Base-by-base conservation (phyloP, 2,329 filamentous ascomycete genomes). In the Fusarium sp. region DNA sequence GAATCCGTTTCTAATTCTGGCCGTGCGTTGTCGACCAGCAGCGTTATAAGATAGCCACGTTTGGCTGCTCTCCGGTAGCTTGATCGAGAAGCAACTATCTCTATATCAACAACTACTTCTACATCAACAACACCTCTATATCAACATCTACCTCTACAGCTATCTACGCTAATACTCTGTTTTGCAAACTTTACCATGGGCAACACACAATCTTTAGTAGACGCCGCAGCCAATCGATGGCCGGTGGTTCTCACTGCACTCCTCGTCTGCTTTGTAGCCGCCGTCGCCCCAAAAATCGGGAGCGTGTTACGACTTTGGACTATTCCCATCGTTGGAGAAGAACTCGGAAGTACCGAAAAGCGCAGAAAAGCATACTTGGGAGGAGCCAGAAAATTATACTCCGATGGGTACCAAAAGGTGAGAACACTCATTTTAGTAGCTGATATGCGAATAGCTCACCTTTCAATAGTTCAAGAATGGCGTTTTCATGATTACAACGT, bases 401-500 rank as follows among this genome's bases (percentile, higher is more conserved):
- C 32, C 2, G 44, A 50, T 2, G 67, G 66, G 1, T 70, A 70
- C 11, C 45, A 46, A 19, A 65, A 70, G 50, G 67, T 56, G 37
- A 35, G 1, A 11, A 7, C 3, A 2, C 23, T 30, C 11, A 0
- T 4, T 6, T 0, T 1, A 7, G 9, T 4, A 3, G 0, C 0
- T 10, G 0, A 6, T 5, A 8, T n/a, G 14, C 13, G 1, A 7
- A 15, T 3, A 3, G 23, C 48, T 54, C 3, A 50, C 23, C 3
- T 3, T 2, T 23, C 3, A 3, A 4, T 11, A 70, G 59, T 70
- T 70, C 56, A 58, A 56, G 14, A 47, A 62, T 40, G 56, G 67
- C 3, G 50, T 51, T 3, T 70, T 70, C 2, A 13, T 48, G 15
- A 70, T 70, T 15, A 70, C 63, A 2, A 70, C 67, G 4, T 70